Evolutionary conservation across 2,329 filamentous ascomycete genomes (phyloP).

Genomic region (Aspergillus tamarii): DNA sequence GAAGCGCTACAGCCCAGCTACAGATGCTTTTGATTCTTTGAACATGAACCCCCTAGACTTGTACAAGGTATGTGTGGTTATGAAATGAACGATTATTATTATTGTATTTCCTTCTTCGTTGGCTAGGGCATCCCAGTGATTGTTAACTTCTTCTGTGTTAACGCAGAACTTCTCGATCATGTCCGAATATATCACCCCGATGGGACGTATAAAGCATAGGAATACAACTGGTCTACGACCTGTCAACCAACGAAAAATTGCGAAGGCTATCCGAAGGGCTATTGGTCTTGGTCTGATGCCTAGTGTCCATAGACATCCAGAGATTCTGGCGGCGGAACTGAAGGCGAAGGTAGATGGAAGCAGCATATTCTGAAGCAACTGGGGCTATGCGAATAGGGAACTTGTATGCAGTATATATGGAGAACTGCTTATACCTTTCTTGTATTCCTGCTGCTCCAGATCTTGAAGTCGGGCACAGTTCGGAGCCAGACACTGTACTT

Average conservation of each 20-base stretch:
- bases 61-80: constrained; percentile 72
- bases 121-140: not conserved
- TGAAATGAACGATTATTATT: too few species aligned
- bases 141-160: constrained; percentile 12
- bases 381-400: not conserved
- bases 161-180: constrained; percentile 87
- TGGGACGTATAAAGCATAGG: constrained; percentile 82
- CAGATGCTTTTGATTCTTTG: constrained; percentile 78
- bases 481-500: not conserved
- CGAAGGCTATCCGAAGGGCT: constrained; percentile 86
- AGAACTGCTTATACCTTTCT: not conserved
- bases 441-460: not conserved
- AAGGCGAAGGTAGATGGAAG: constrained; percentile 32
- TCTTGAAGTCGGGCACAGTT: constrained; percentile 1
- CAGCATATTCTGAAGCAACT: constrained; percentile 17
- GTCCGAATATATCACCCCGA: constrained; percentile 81
- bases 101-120: not conserved
- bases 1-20: constrained; percentile 55
- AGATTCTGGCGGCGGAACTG: constrained; percentile 62
- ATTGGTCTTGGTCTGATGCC: constrained; percentile 92
- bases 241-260: constrained; percentile 89
- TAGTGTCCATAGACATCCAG: constrained; percentile 85
- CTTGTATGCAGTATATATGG: not conserved
- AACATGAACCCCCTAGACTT: constrained; percentile 78
- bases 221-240: constrained; percentile 76